These are phyloP conservation scores for Vararia minispora DNA, from an alignment of 768 basidiomycete genomes.

Conservation along the genomic window DNA sequence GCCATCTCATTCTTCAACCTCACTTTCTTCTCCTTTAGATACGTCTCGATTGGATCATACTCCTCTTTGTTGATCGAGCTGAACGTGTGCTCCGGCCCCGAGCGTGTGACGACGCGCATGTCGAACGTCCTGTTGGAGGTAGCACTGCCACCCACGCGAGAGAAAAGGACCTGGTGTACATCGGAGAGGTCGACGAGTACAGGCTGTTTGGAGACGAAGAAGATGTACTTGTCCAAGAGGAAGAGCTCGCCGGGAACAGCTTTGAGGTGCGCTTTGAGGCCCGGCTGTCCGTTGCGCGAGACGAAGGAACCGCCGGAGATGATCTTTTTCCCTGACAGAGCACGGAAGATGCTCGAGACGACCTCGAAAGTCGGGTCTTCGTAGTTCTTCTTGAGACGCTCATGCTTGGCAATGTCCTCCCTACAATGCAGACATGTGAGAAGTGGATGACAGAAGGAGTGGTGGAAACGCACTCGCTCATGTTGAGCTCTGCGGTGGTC, in stretches of 20 bases:
- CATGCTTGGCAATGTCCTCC: slow-evolving; percentile 68
- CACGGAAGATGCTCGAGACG: slow-evolving; percentile 88
- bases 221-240: slow-evolving; percentile 94
- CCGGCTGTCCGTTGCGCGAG: slow-evolving; percentile 82
- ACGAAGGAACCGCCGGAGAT: slow-evolving; percentile 69
- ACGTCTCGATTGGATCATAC: slow-evolving; percentile 74
- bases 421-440: slow-evolving; percentile 24
- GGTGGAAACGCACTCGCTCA: slow-evolving; percentile 62
- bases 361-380: slow-evolving; percentile 95
- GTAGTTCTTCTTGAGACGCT: slow-evolving; percentile 84
- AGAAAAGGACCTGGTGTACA: slow-evolving; percentile 86
- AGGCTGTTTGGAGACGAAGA: slow-evolving; percentile 96
- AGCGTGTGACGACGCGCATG: slow-evolving; percentile 78
- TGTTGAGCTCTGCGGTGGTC: slow-evolving; percentile 89
- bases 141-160: slow-evolving; percentile 77
- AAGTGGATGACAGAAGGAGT: background rate
- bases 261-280: slow-evolving; percentile 97
- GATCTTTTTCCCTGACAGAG: slow-evolving; percentile 84
- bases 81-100: slow-evolving; percentile 79
- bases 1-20: slow-evolving; percentile 93
- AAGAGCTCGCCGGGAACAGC: slow-evolving; percentile 95
- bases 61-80: slow-evolving; percentile 95
- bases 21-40: slow-evolving; percentile 84
- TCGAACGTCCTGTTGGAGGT: slow-evolving; percentile 90
- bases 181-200: slow-evolving; percentile 83